Evolutionary conservation across 257 asterid genomes (phyloP), one percentile per base, ranked within the genome.

Genomic region (Primulina eburnea): DNA sequence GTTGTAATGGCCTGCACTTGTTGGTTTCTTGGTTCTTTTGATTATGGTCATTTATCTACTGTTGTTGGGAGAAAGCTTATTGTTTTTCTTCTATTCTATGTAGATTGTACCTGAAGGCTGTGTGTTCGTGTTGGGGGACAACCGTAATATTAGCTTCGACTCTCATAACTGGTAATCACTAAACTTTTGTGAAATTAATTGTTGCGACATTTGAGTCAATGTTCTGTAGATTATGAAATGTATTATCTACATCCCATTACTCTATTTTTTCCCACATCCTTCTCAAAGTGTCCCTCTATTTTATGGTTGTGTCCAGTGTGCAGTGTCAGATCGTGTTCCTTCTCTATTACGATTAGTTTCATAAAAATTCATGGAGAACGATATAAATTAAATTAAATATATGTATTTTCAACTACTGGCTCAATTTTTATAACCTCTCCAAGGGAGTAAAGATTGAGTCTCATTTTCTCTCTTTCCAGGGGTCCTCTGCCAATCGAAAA

Each of bases 61-160:
- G 17, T 17, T 17, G 65, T 37, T 20, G 9, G 68, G 56, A 33
- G 43, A 65, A 70, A 71, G 35, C 64, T 71, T 58, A 65, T 20
- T 37, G 59, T 40, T 68, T 64, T 55, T 24, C 26, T 0, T 24
- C 26, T 64, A 6, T 75, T 73, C 62, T 72, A 29, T 73, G 52
- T 79, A 92, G 98, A 79, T 87, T 73, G 92, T 93, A 50, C 99
- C 99, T 2, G 96, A 89, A 59, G 97, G 95, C 73, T 86, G 72
- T 61, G 99, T 93, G 69, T 93, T 89, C 63, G 99, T 93, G 71
- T 73, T 93, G 87, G 99, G 99, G 62, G 97, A 93, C 90, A 93
- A 93, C 67, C 96, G 99, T 52, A 93, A 93, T 73, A 87, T 89
- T 74, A 93, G 99, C 84, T 87, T 71, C 16, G 99, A 93, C 82